Evolutionary conservation across 2,329 filamentous ascomycete genomes (phyloP).

Genomic region (Fusarium sarcochroum): DNA sequence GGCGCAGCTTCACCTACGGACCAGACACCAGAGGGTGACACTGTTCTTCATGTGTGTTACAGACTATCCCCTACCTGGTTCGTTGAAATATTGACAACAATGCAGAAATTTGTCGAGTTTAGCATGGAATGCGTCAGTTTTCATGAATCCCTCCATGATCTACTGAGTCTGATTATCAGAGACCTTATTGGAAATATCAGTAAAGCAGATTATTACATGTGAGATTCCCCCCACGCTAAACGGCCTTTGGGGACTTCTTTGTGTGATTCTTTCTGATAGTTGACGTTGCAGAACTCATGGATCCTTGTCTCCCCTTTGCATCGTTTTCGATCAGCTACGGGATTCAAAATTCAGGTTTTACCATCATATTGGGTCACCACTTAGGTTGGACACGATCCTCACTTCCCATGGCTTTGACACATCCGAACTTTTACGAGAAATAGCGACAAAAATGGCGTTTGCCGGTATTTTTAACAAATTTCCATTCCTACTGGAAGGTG

Average conservation of each 20-base stretch:
- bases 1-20: slow-evolving; percentile 2
- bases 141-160: neutral
- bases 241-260: too few relatives aligned
- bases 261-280: too few relatives aligned
- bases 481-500: neutral
- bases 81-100: neutral
- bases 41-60: neutral
- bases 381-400: neutral
- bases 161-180: neutral
- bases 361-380: neutral
- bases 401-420: neutral
- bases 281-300: neutral
- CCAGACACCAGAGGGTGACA: neutral
- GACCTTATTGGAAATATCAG: neutral
- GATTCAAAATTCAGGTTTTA: too few relatives aligned
- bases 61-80: too few relatives aligned
- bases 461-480: neutral
- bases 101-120: neutral
- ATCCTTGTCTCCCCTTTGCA: neutral
- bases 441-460: accelerated
- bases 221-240: neutral
- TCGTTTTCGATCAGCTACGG: too few relatives aligned
- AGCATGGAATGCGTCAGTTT: accelerated
- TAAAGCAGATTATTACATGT: neutral
- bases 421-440: neutral